Percentiles rank a stretch among this genome's conserved stretches.
phyloP scores from a whole-genome alignment of 208 protist genomes.

The Naegleria lovaniensis region DNA sequence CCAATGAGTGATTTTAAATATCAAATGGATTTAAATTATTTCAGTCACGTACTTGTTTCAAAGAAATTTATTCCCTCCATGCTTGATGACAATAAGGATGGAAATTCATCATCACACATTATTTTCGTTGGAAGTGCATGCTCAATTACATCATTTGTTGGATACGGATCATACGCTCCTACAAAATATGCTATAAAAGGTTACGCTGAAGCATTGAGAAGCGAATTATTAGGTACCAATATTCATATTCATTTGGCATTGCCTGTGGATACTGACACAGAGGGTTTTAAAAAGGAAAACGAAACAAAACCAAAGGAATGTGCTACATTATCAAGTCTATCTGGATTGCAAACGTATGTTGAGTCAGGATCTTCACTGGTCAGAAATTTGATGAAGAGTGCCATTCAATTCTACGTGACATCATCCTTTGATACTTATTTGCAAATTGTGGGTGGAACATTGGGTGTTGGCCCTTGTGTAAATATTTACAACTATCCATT shows the following conservation, averaged over 20 bases:
- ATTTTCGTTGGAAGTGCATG: constrained; percentile 68
- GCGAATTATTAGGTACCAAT: constrained; percentile 65
- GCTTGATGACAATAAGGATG: constrained; percentile 40
- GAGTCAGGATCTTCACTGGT: not conserved
- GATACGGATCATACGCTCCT: constrained; percentile 69
- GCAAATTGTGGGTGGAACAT: not conserved
- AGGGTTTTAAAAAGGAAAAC: constrained; percentile 68
- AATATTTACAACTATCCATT: not conserved
- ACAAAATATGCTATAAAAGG: constrained; percentile 74
- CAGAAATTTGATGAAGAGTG: not conserved
- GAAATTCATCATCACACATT: constrained; percentile 41
- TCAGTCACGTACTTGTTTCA: constrained; percentile 61
- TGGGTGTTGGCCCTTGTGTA: not conserved
- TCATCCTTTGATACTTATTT: not conserved
- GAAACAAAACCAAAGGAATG: constrained; percentile 53
- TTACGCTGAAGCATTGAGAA: constrained; percentile 70
- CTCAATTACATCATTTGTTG: constrained; percentile 63
- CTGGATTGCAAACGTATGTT: not conserved
- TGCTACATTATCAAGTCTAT: not conserved
- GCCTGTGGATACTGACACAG: constrained; percentile 71
- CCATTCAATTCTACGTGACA: not conserved
- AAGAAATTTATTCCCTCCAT: constrained; percentile 65
- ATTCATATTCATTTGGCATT: constrained; percentile 70
- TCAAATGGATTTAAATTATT: constrained; percentile 80
- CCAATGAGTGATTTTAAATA: constrained; percentile 49